Percentiles rank a stretch among this genome's conserved stretches.
phyloP scores from a whole-genome alignment of 192 early-diverging fungal species.

The Funneliformis geosporum region DNA sequence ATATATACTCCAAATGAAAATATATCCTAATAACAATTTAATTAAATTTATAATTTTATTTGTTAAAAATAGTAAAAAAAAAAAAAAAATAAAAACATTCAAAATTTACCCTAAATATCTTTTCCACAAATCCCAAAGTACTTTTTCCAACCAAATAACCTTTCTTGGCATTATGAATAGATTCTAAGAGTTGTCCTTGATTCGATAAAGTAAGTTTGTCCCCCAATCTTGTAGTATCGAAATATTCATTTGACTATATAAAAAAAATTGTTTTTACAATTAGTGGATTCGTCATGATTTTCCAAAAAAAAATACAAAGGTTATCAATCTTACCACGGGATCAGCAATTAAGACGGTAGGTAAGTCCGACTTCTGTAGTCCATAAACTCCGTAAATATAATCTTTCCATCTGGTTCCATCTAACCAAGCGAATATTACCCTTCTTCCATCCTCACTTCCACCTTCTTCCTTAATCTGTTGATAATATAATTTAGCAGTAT shows the following conservation, averaged over 20 bases:
- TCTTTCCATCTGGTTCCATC: slow-evolving; percentile 62
- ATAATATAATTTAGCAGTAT: slow-evolving; percentile 38
- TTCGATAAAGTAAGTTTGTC: not conserved
- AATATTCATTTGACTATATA: slow-evolving; percentile 28
- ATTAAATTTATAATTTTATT: not conserved
- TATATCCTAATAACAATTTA: not conserved
- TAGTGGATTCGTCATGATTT: not conserved
- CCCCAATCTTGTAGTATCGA: slow-evolving; percentile 15
- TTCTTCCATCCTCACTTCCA: slow-evolving; percentile 7
- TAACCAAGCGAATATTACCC: slow-evolving; percentile 64
- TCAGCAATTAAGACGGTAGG: slow-evolving; percentile 33
- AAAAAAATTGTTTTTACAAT: not conserved
- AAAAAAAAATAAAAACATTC: not conserved
- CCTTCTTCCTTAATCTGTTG: slow-evolving; percentile 31
- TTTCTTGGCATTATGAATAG: slow-evolving; percentile 24
- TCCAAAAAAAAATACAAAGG: not conserved
- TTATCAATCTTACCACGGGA: slow-evolving; percentile 4
- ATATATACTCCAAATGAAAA: not conserved
- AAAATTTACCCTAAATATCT: not conserved
- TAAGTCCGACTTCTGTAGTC: slow-evolving; percentile 33
- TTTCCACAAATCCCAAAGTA: slow-evolving; percentile 27
- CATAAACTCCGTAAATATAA: slow-evolving; percentile 60
- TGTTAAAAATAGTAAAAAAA: not conserved
- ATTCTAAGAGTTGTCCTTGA: slow-evolving; percentile 8
- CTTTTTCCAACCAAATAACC: slow-evolving; percentile 14